Base-by-base conservation (phyloP, 2,329 filamentous ascomycete species). In the Fonsecaea multimorphosa region DNA sequence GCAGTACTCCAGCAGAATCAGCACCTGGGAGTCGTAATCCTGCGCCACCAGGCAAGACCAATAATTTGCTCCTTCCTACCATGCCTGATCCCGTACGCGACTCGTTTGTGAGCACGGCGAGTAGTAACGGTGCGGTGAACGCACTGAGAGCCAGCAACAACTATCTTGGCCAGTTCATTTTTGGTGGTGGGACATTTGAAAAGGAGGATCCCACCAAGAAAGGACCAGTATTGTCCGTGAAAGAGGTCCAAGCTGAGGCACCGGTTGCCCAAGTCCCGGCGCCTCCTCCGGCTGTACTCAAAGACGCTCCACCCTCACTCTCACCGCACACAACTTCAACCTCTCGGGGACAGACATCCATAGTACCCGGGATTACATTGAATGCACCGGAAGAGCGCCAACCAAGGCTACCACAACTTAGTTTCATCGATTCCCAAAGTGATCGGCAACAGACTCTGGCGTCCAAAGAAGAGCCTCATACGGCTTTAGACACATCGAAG, bases 81-180 rank as follows among this genome's bases (percentile, higher is more conserved):
- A 3, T 49, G 7, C 53, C 58, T 11, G 66, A 63, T 22, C 11
- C 61, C 11, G 60, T 46, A 32, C 59, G 71, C 51, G 67, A 66
- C 24, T 72, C 71, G 6, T 70, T 27, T 65, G 61, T 63, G 66
- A 75, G 72, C 57, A 71, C 70, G 19, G 62, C 63, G 7, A 71
- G 70, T 55, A 73, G 74, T 55, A 71, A 74, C 64, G 71, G 74
- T 32, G 76, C 75, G 9, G 36, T 69, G 19, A 68, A 63, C 51
- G 74, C 74, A 34, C 66, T 77, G 54, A 69, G 75, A 59, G 74
- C 73, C 59, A 78, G 76, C 71, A 78, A 79, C 65, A 76, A 78
- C 64, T 78, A 78, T 61, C 75, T 78, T 8, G 74, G 75, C 19
- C 71, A 74, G 31, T 74, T 76, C 70, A 75, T 81, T 73, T 74